Evolutionary conservation across 495 filamentous ascomycete genomes (phyloP), one percentile per base, ranked within the genome.

Genomic region (Bacidia rubella): DNA sequence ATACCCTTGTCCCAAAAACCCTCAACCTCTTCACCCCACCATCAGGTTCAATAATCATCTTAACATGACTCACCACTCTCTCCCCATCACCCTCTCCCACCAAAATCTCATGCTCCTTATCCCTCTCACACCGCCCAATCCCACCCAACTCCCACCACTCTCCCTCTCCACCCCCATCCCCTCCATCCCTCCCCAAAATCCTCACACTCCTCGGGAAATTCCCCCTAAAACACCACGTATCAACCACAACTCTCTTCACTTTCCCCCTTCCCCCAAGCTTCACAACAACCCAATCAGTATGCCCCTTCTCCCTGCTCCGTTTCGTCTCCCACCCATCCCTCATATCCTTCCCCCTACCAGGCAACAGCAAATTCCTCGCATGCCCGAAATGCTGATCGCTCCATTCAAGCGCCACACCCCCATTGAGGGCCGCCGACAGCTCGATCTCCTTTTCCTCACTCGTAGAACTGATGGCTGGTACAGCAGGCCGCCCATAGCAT

Each of bases 251-350:
- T 59, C 76, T 79, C 53, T 81, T 74, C 41, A 94, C 76, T 38
- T 73, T 73, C 0, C 86, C 88, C 15, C 76, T 71, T 1, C 81
- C 74, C 5, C 89, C 89, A 21, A 96, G 76, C 56, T 76, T 75
- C 49, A 93, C 74, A 55, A 95, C 81, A 10, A 82, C 75, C 89
- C 90, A 95, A 67, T 96, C 90, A 19, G 85, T 70, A 66, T 96
- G 90, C 11, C 77, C 83, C 58, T 79, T 78, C 21, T 74, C 79
- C 22, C 90, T 68, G 26, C 82, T 87, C 35, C 90, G 76, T 49
- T 83, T 81, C 11, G 89, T 96, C 68, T 96, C 89, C 89, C 90
- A 96, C 2, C 90, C 90, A 65, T 94, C 89, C 26, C 88, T 85
- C 88, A 95, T 95, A 66, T 96, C 82, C 62, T 82, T 79, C 5